Conservation (phyloP, 805 yeast species). For the Myxozyma geophila region DNA sequence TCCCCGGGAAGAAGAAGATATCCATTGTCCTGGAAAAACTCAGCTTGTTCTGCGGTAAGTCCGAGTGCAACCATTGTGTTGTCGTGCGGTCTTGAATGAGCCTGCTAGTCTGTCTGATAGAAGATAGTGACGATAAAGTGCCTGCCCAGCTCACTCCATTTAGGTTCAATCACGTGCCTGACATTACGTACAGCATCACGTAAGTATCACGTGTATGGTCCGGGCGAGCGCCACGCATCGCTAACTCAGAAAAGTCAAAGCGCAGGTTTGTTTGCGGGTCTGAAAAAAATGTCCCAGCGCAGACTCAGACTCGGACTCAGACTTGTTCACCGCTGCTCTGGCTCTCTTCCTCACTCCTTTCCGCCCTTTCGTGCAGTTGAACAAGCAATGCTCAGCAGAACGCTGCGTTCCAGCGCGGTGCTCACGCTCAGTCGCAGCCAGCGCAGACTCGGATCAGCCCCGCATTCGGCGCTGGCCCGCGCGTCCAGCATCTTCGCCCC, state of each 20-base stretch:
- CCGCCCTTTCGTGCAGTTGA: background rate
- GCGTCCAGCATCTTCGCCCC: slow-evolving; percentile 42
- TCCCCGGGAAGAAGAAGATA: slow-evolving; percentile 64
- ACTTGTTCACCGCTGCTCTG: background rate
- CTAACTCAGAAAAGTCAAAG: background rate
- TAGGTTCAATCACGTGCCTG: background rate
- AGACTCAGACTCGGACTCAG: background rate
- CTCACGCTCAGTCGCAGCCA: background rate
- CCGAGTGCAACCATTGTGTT: slow-evolving; percentile 33
- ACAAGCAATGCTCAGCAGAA: background rate
- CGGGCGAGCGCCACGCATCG: slow-evolving; percentile 18
- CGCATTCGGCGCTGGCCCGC: slow-evolving; percentile 5
- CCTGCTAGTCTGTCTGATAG: background rate
- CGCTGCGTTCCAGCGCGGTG: background rate
- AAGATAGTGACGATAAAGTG: too few relatives aligned
- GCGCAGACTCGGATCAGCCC: background rate
- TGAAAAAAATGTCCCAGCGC: background rate
- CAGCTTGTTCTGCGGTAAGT: slow-evolving; percentile 57
- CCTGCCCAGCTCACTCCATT: too few relatives aligned
- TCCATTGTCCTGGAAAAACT: slow-evolving; percentile 58
- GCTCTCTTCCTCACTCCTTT: background rate
- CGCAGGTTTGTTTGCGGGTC: slow-evolving; percentile 4
- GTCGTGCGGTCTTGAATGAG: background rate
- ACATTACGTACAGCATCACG: background rate
- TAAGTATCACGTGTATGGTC: background rate